These are phyloP conservation scores for Lachnum nothofagi DNA, from an alignment of 2,329 filamentous ascomycete genomes.

Conservation along the genomic window DNA sequence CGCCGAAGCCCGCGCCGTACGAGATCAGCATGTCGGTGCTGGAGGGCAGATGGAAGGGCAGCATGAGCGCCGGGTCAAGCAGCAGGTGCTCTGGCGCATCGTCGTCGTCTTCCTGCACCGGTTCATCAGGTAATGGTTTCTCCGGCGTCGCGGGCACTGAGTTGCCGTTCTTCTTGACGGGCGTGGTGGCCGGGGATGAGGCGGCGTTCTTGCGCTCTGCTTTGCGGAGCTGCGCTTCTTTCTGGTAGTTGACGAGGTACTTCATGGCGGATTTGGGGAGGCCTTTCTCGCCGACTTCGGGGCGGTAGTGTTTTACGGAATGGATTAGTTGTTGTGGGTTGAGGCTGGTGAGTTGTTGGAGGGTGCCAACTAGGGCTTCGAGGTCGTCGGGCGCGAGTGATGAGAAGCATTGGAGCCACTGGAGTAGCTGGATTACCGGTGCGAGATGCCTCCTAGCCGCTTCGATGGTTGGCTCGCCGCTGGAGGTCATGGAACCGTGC, in stretches of 20 bases:
- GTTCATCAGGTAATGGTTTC: conserved; percentile 23
- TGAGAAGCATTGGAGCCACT: conserved; percentile 98
- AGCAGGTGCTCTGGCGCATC: conserved; percentile 71
- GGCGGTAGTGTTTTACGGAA: conserved; percentile 84
- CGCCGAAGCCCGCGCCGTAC: conserved; percentile 91
- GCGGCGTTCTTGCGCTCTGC: conserved; percentile 48
- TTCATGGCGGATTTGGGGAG: conserved; percentile 83
- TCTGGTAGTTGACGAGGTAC: conserved; percentile 75
- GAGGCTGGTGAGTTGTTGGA: conserved; percentile 81
- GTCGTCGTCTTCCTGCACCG: conserved; percentile 48
- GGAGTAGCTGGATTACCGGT: conserved; percentile 85
- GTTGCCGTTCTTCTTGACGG: conserved; percentile 36
- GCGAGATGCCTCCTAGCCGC: conserved; percentile 78
- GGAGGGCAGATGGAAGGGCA: conserved; percentile 91
- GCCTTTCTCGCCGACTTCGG: conserved; percentile 91
- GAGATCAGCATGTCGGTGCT: conserved; percentile 96
- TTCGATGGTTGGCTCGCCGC: conserved; percentile 82
- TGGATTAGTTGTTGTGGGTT: conserved; percentile 87
- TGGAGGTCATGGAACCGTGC: conserved; percentile 77
- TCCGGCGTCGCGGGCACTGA: conserved; percentile 40
- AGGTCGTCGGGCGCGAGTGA: conserved; percentile 80
- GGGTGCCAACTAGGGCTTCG: conserved; percentile 78
- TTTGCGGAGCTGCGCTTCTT: conserved; percentile 60
- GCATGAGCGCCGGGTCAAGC: conserved; percentile 82
- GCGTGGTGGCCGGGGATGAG: conserved; percentile 40